phyloP scores from a whole-genome alignment of 2,329 filamentous ascomycete species.

The Phyllachora maydis region DNA sequence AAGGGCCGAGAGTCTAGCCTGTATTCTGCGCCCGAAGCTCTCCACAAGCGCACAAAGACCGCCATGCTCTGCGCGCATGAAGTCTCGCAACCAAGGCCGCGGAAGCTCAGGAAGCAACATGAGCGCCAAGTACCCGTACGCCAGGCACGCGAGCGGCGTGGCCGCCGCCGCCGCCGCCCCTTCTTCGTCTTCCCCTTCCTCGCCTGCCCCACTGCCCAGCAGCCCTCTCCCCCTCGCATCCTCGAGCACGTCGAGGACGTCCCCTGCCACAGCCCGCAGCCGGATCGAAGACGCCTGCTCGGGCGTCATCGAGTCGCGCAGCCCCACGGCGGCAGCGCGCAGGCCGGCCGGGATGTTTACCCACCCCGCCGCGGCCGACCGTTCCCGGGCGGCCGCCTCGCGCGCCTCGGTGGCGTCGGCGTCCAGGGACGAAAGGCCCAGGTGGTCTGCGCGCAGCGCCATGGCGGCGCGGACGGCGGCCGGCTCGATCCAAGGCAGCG shows the following conservation, averaged over 20 bases:
- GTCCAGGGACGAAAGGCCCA: constrained; percentile 49
- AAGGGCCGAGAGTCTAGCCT: too few relatives aligned
- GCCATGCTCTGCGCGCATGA: constrained; percentile 6
- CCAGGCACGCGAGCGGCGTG: constrained; percentile 57
- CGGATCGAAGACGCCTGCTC: constrained; percentile 56
- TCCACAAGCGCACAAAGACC: constrained; percentile 8
- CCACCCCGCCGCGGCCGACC: constrained; percentile 11
- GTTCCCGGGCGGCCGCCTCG: constrained; percentile 11
- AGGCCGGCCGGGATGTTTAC: constrained; percentile 22
- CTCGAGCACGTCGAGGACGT: constrained; percentile 52
- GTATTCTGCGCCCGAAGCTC: constrained; percentile 3
- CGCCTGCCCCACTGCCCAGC: too few relatives aligned
- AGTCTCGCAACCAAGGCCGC: constrained; percentile 12
- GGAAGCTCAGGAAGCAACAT: constrained; percentile 29
- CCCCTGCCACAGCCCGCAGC: constrained; percentile 49
- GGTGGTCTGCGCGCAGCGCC: constrained; percentile 44
- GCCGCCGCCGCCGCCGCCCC: constrained; percentile 9
- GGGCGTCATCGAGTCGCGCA: constrained; percentile 42
- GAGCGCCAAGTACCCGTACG: constrained; percentile 58
- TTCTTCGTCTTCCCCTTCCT: constrained; percentile 14
- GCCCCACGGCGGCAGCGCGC: constrained; percentile 29
- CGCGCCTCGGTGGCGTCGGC: constrained; percentile 16
- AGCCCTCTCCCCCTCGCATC: constrained; percentile 40
- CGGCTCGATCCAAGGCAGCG: constrained; percentile 72
- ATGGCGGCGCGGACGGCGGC: constrained; percentile 51